Evolutionary conservation across 2,329 filamentous ascomycete species (phyloP), one percentile per base, ranked within the genome.

Genomic region (Stagonosporopsis chrysanthemi): DNA sequence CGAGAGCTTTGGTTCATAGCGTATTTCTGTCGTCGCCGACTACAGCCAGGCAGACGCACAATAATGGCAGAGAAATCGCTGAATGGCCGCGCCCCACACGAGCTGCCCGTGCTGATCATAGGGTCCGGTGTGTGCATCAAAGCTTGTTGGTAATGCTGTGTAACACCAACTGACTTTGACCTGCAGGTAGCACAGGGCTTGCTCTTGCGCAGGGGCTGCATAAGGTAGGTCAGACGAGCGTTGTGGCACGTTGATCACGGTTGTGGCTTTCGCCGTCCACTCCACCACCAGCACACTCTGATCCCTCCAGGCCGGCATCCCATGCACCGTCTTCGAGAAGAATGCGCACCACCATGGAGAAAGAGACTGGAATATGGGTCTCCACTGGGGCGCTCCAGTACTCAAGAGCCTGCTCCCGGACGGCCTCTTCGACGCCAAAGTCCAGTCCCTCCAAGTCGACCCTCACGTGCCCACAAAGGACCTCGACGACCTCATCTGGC

Each of bases 301-400:
- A 59, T 44, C 15, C 45, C 45, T 49, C 29, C 40, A 77, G 74
- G 69, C 69, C 17, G 69, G 70, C 6, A 69, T 77, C 48, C 38
- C 56, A 59, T 87, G 84, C 70, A 76, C 70, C 35, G 81, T 88
- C 40, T 87, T 83, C 65, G 85, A 88, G 72, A 83, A 83, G 39
- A 83, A 86, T 61, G 55, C 67, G 5, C 78, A 82, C 38, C 75
- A 83, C 31, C 58, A 64, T 36, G 39, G 76, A 72, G 54, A 82
- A 80, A 29, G 82, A 75, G 86, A 86, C 60, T 89, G 86, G 87
- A 87, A 85, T 3, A 75, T 89, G 54, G 88, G 86, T 0, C 76
- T 89, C 54, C 84, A 88, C 67, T 89, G 86, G 86, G 84, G 83
- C 4, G 78, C 88, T 7, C 78, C 82, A 0, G 79, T 78, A 1